Evolutionary conservation across 257 asterid genomes (phyloP).

Genomic region (Paraleonurus japonicus): DNA sequence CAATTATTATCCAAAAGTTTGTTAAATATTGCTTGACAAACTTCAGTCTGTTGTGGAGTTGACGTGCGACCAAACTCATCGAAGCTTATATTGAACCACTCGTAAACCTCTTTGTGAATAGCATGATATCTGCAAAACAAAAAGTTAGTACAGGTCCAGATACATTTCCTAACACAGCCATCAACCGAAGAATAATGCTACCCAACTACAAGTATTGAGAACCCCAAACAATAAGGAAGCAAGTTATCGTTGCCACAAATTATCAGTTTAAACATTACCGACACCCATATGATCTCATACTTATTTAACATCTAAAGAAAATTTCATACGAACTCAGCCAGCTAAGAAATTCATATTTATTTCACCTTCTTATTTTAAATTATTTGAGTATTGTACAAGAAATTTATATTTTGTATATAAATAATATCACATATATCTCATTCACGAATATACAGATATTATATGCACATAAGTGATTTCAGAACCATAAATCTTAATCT

Average conservation of each 20-base stretch:
- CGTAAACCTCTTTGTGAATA: conserved; percentile 71
- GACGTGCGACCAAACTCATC: conserved; percentile 96
- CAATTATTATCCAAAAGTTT: conserved; percentile 66
- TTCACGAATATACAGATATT: not conserved
- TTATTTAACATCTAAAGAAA: not conserved
- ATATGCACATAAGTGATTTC: not conserved
- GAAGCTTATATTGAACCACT: conserved; percentile 83
- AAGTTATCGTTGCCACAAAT: conserved; percentile 1
- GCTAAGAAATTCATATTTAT: not conserved
- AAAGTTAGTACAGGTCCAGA: not conserved
- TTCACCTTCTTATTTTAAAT: not conserved
- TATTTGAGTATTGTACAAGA: not conserved
- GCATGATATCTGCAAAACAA: conserved; percentile 65
- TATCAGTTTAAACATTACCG: not conserved
- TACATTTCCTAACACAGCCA: not conserved
- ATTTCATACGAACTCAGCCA: not conserved
- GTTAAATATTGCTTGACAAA: conserved; percentile 82
- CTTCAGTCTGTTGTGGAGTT: conserved; percentile 82
- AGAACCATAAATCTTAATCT: not conserved
- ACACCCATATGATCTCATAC: conserved; percentile 8
- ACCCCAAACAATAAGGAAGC: not conserved
- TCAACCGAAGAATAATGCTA: not conserved
- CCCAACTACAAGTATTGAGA: not conserved
- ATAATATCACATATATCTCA: not conserved
- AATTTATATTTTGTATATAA: too few species aligned